Evolutionary conservation across 2,329 filamentous ascomycete species (phyloP).

Genomic region (Colletotrichum cereale): DNA sequence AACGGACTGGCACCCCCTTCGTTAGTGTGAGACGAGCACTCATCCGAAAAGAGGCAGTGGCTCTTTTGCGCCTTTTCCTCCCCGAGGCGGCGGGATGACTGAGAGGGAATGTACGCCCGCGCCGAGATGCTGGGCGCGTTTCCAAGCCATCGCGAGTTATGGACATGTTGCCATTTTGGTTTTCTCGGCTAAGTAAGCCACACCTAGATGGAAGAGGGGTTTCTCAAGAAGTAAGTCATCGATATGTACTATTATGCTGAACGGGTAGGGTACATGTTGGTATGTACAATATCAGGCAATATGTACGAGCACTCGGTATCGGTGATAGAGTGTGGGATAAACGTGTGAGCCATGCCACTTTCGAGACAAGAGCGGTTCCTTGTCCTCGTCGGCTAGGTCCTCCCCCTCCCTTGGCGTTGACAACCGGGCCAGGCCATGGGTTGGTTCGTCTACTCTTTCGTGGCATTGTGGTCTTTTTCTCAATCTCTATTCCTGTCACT

Average conservation of each 20-base stretch:
- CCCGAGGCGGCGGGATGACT: not conserved
- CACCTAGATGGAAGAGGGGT: constrained; percentile 1
- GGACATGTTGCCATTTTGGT: constrained; percentile 6
- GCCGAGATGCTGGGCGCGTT: constrained; percentile 10
- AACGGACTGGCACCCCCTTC: not conserved
- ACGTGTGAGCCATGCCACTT: constrained; percentile 32
- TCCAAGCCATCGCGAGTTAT: not conserved
- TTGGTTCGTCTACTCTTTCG: constrained; percentile 27
- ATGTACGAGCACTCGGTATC: not conserved
- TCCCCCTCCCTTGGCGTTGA: constrained; percentile 31
- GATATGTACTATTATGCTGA: constrained; percentile 1
- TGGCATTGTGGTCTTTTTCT: constrained; percentile 3
- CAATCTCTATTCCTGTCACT: constrained; percentile 26
- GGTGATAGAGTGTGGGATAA: constrained; percentile 3
- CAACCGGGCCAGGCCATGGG: constrained; percentile 20
- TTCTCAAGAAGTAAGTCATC: not conserved
- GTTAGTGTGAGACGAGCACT: not conserved
- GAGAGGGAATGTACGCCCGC: not conserved
- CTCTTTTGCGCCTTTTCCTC: not conserved
- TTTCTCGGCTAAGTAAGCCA: constrained; percentile 27
- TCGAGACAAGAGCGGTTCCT: constrained; percentile 36
- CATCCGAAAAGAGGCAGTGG: not conserved
- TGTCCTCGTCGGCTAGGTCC: constrained; percentile 1
- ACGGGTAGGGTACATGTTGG: not conserved
- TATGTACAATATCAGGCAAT: not conserved